Evolutionary conservation across 352 stramenopile genomes (phyloP).

Genomic region (Globisporangium nodosum): DNA sequence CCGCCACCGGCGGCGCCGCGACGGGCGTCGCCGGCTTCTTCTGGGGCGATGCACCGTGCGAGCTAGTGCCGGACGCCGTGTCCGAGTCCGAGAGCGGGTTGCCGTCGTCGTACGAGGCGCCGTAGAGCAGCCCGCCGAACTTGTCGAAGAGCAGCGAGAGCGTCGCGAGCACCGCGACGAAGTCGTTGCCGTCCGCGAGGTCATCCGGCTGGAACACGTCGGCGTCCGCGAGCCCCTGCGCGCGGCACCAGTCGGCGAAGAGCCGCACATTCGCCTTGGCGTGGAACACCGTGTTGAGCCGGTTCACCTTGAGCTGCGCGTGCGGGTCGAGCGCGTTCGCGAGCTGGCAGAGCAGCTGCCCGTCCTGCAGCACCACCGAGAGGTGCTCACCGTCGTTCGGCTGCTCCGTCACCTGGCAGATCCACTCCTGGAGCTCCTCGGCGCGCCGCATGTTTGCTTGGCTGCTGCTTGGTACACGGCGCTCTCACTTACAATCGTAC

Average conservation of each 20-base stretch:
- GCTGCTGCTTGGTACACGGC: neutral
- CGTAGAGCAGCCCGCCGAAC: conserved; percentile 43
- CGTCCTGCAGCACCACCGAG: conserved; percentile 76
- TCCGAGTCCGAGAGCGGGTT: conserved; percentile 71
- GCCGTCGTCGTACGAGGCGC: conserved; percentile 25
- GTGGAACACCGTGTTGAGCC: conserved; percentile 87
- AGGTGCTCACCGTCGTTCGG: conserved; percentile 72
- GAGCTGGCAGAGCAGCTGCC: conserved; percentile 80
- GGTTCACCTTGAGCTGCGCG: conserved; percentile 80
- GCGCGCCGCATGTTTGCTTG: conserved; percentile 43
- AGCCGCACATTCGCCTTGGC: conserved; percentile 80
- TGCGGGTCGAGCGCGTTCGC: conserved; percentile 75
- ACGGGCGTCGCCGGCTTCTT: conserved; percentile 27
- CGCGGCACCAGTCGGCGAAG: conserved; percentile 77
- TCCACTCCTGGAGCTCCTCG: conserved; percentile 82
- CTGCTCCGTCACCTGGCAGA: conserved; percentile 75
- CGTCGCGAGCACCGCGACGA: conserved; percentile 59
- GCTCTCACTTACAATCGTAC: too few species aligned
- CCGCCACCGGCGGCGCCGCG: conserved; percentile 40
- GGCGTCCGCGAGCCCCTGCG: conserved; percentile 56
- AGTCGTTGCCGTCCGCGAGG: conserved; percentile 58
- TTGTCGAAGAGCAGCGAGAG: conserved; percentile 84
- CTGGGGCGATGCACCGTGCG: conserved; percentile 34
- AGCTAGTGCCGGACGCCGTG: conserved; percentile 59
- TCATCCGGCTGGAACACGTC: conserved; percentile 82